phyloP scores from a whole-genome alignment of 2,329 filamentous ascomycete species.

The Trichophyton schoenleinii region DNA sequence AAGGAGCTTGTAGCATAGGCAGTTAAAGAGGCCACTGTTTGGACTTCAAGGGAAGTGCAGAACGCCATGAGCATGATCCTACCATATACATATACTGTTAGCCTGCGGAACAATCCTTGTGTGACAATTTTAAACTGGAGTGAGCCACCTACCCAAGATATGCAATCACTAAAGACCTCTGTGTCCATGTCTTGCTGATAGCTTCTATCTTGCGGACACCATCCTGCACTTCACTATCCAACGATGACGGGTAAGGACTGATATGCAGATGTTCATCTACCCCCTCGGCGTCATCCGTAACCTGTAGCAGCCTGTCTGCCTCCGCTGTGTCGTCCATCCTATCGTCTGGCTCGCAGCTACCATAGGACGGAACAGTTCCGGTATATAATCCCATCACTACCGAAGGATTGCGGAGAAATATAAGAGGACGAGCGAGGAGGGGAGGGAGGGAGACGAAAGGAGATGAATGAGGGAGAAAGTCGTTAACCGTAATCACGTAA shows the following conservation, averaged over 20 bases:
- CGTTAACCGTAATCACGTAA: background rate
- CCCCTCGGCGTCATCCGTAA: conserved; percentile 6
- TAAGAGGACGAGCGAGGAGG: no score
- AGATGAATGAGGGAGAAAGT: background rate
- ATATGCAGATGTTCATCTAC: conserved; percentile 7
- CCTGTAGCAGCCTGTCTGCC: conserved; percentile 11
- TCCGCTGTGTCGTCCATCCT: conserved; percentile 9
- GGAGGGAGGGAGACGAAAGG: background rate
- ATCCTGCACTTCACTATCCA: conserved; percentile 26
- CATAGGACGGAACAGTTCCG: conserved; percentile 11
- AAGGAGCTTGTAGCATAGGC: conserved; percentile 57
- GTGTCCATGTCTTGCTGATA: conserved; percentile 41
- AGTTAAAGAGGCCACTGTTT: conserved; percentile 49
- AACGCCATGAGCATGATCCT: conserved; percentile 52
- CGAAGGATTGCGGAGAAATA: background rate
- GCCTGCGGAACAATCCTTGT: no score
- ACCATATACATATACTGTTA: conserved; percentile 6
- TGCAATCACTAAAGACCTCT: conserved; percentile 35
- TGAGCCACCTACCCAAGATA: conserved; percentile 34
- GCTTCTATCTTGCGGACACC: conserved; percentile 43
- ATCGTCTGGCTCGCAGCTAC: conserved; percentile 12
- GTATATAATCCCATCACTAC: conserved; percentile 8
- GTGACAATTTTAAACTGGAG: background rate
- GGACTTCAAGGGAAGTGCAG: conserved; percentile 53
- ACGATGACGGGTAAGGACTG: conserved; percentile 7